Conservation (phyloP, 2,329 filamentous ascomycete species). For the Dothidotthia symphoricarpi region DNA sequence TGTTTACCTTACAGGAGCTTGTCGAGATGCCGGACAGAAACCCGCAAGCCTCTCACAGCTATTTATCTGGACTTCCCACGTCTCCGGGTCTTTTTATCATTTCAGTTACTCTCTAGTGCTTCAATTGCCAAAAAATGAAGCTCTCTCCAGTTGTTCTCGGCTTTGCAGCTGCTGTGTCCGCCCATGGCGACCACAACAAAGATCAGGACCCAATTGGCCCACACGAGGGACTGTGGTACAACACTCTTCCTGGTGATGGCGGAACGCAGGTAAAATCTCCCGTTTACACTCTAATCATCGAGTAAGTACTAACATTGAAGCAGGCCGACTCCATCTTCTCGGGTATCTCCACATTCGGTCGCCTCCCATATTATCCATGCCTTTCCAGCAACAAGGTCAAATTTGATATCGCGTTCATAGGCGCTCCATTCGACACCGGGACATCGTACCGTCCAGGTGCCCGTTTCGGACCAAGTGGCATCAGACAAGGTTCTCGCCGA, state of each 20-base stretch:
- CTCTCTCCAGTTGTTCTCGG: constrained; percentile 23
- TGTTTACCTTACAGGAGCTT: constrained; percentile 36
- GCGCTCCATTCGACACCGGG: constrained; percentile 80
- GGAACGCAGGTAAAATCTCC: constrained; percentile 67
- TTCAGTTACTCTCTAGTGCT: constrained; percentile 3
- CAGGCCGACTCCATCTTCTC: constrained; percentile 86
- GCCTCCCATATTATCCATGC: constrained; percentile 74
- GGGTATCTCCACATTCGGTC: constrained; percentile 81
- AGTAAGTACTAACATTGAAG: constrained; percentile 14
- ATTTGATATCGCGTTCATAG: constrained; percentile 83
- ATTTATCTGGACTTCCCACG: constrained; percentile 21
- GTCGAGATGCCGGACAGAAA: constrained; percentile 33
- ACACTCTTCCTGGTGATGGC: constrained; percentile 75
- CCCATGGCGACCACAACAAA: constrained; percentile 59
- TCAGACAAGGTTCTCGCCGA: constrained; percentile 80
- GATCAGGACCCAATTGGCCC: constrained; percentile 65
- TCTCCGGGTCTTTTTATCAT: constrained; percentile 2
- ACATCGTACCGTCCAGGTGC: constrained; percentile 83
- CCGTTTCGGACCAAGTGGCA: constrained; percentile 79
- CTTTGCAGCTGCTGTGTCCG: constrained; percentile 53
- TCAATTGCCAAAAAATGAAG: constrained; percentile 26
- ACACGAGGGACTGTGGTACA: constrained; percentile 77
- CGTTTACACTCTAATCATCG: background rate
- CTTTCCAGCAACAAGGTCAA: constrained; percentile 63
- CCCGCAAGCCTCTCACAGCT: constrained; percentile 25